Base-by-base conservation (phyloP, 2,329 filamentous ascomycete species). In the Ceratocystiopsis minuta region DNA sequence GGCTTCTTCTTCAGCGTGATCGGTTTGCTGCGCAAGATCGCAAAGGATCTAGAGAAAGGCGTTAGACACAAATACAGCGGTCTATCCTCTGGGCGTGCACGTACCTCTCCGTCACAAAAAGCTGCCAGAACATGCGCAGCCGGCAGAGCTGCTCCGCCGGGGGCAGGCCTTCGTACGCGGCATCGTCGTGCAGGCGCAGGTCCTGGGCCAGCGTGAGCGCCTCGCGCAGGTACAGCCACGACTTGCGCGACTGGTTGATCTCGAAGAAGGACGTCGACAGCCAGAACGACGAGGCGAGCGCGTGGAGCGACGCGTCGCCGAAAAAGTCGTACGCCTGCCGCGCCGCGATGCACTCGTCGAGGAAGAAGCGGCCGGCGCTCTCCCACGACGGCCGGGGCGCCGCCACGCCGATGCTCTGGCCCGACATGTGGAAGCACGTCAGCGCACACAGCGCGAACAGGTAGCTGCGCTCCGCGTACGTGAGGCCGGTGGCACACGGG, bases 211-310 rank as follows among this genome's bases (percentile, higher is more conserved):
- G 61, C 0, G 70, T 75, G 28, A 74, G 67, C 5, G 74, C 72
- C 53, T 77, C 72, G 37, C 72, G 63, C 5, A 78, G 58, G 51
- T 74, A 73, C 39, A 71, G 66, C 72, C 73, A 78, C 4, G 71
- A 72, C 40, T 73, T 75, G 48, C 70, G 69, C 47, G 69, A 68
- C 51, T 71, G 68, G 47, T 73, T 72, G 37, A 77, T 62, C 49
- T 73, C 72, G 52, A 75, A 75, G 50, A 72, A 74, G 45, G 68
- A 68, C 1, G 70, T 71, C 39, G 68, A 72, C 37, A 75, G 62
- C 56, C 75, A 72, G 56, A 74, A 78, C 0, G 72, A 75, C 4
- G 72, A 75, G 37, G 75, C 66, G n/a, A 77, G 65, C 3, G 70
- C 70, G 42, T 60, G 61, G 9, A 74, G 55, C 0, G 68, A 67